Percentiles rank a stretch among this genome's conserved stretches.
Conservation (phyloP, 345 rosid species). For the Gynandropsis gynandra region DNA sequence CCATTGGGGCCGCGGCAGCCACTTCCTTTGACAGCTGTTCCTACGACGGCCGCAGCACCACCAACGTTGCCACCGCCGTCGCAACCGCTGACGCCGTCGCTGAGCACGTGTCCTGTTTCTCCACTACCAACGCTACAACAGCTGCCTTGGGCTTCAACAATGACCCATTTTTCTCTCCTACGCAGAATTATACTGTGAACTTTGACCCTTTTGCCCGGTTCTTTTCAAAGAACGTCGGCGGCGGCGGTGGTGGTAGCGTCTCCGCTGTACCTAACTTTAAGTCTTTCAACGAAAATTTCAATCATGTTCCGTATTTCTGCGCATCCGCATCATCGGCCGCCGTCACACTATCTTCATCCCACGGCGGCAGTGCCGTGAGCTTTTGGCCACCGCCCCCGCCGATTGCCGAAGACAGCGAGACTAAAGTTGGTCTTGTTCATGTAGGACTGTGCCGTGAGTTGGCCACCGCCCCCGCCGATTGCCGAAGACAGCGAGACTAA, state of each 20-base stretch:
- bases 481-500: conserved; percentile 35
- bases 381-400: conserved; percentile 28
- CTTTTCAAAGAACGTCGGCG: conserved; percentile 30
- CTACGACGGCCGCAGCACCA: conserved; percentile 58
- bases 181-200: conserved; percentile 14
- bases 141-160: conserved; percentile 34
- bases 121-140: conserved; percentile 60
- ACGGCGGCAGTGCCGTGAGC: conserved; percentile 24
- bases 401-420: conserved; percentile 25
- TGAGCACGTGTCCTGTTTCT: conserved; percentile 99
- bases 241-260: background rate
- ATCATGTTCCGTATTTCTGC: conserved; percentile 49
- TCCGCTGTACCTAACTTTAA: conserved; percentile 54
- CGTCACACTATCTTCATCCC: conserved; percentile 18
- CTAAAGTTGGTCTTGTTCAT: conserved; percentile 37
- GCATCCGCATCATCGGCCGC: conserved; percentile 26
- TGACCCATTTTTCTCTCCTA: conserved; percentile 24
- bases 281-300: conserved; percentile 73
- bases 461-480: conserved; percentile 21
- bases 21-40: conserved; percentile 42
- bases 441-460: conserved; percentile 30
- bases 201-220: conserved; percentile 26
- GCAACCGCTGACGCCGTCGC: conserved; percentile 36
- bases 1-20: conserved; percentile 25
- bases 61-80: conserved; percentile 50